Conservation (phyloP, 306 rosid genomes). For the Leucaena leucocephala region DNA sequence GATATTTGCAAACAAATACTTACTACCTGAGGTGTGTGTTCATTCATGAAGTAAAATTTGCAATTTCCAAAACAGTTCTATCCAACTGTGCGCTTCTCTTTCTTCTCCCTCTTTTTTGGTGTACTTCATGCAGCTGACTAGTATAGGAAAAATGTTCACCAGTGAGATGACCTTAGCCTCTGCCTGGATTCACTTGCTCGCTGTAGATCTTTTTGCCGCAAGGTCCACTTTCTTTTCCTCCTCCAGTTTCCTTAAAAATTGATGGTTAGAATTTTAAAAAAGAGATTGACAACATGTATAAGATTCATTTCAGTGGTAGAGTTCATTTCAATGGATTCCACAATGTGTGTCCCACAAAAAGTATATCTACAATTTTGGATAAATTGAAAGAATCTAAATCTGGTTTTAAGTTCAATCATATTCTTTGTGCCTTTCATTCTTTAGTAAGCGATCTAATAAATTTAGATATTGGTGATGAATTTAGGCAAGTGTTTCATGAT, state of each 20-base stretch:
- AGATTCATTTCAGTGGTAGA: not conserved
- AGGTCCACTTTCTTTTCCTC: conserved; percentile 51
- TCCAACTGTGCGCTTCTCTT: not conserved
- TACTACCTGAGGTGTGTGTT: conserved; percentile 81
- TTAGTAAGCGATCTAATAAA: not conserved
- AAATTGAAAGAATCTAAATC: not conserved
- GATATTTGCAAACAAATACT: conserved; percentile 86
- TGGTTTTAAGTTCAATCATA: not conserved
- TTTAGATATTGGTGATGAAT: conserved; percentile 3
- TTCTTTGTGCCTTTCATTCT: conserved; percentile 16
- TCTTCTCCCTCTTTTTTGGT: conserved; percentile 1
- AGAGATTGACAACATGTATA: not conserved
- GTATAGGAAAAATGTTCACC: conserved; percentile 85
- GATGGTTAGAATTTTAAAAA: not conserved
- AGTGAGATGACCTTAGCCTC: conserved; percentile 92
- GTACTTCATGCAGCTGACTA: conserved; percentile 61
- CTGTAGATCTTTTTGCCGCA: conserved; percentile 93
- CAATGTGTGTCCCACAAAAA: not conserved
- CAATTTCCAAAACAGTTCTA: conserved; percentile 25
- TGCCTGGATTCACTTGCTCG: conserved; percentile 96
- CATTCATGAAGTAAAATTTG: conserved; percentile 30
- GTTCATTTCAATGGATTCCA: not conserved
- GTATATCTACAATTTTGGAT: not conserved
- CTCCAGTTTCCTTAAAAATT: not conserved
- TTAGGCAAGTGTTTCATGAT: conserved; percentile 80